These are phyloP conservation scores for Craterostigma plantagineum DNA, from an alignment of 257 asterid genomes.

Conservation along the genomic window DNA sequence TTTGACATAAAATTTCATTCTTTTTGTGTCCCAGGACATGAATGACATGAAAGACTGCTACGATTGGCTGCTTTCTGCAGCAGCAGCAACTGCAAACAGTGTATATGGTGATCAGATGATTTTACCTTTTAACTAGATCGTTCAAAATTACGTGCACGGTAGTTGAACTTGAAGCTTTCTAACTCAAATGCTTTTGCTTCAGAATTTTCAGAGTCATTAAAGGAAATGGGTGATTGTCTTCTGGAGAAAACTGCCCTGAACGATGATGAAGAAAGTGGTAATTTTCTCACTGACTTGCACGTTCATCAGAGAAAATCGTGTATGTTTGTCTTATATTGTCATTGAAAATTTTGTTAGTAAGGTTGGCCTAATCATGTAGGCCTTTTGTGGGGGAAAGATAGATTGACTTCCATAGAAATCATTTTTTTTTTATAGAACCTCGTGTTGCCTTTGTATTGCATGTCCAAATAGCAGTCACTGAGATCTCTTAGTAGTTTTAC, in stretches of 20 bases:
- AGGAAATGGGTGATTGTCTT: conserved; percentile 93
- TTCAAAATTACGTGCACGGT: background rate
- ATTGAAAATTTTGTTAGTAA: too few species aligned
- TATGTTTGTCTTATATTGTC: too few species aligned
- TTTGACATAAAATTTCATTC: too few species aligned
- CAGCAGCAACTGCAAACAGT: conserved; percentile 82
- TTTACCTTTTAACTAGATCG: background rate
- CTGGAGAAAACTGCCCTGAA: conserved; percentile 81
- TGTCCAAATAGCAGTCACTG: too few species aligned
- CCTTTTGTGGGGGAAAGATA: too few species aligned
- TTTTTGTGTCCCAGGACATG: conserved; percentile 38
- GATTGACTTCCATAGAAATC: too few species aligned
- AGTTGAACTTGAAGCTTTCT: conserved; percentile 3
- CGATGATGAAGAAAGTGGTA: conserved; percentile 91
- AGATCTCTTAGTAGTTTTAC: too few species aligned
- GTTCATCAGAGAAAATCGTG: too few species aligned
- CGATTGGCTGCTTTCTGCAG: conserved; percentile 84
- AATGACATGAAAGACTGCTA: conserved; percentile 77
- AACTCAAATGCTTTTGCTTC: conserved; percentile 14
- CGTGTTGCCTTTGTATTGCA: too few species aligned
- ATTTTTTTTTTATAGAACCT: too few species aligned
- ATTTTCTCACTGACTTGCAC: conserved; percentile 1
- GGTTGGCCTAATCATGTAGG: too few species aligned
- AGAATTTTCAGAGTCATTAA: conserved; percentile 82
- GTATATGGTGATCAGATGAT: conserved; percentile 42